Evolutionary conservation across 345 rosid species (phyloP).

Genomic region (Ceriops zippeliana): DNA sequence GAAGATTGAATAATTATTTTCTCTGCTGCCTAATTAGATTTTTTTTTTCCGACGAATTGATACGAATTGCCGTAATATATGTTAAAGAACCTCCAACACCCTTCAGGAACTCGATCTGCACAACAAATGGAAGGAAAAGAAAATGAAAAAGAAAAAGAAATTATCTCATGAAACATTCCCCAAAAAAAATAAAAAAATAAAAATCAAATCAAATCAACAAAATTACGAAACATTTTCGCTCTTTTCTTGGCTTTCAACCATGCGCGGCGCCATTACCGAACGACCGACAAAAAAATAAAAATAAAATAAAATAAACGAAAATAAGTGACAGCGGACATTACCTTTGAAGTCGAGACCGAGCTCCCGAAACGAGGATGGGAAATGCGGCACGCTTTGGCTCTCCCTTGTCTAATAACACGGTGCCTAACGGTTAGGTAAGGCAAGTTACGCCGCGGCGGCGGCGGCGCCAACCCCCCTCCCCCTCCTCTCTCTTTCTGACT

Average conservation of each 20-base stretch:
- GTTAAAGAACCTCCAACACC: background rate
- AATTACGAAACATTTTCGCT: background rate
- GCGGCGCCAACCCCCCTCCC: no score
- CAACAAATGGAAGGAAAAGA: no score
- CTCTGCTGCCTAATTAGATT: background rate
- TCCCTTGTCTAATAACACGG: no score
- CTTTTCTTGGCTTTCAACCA: background rate
- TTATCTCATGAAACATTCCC: background rate
- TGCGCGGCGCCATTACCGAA: background rate
- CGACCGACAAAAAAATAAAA: background rate
- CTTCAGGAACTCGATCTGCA: background rate
- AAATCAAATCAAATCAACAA: background rate
- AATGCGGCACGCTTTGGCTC: background rate
- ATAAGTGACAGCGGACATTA: no score
- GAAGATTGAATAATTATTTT: background rate
- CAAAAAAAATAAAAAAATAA: background rate
- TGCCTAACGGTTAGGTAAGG: no score
- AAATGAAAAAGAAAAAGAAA: no score
- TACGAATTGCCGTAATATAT: background rate
- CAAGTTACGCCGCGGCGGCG: no score
- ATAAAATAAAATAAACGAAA: background rate
- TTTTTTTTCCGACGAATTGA: background rate
- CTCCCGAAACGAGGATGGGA: background rate
- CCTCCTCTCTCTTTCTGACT: no score
- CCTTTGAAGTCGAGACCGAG: background rate